Evolutionary conservation across 768 basidiomycete species (phyloP).

Genomic region (Omphalotus guepiniiformis): DNA sequence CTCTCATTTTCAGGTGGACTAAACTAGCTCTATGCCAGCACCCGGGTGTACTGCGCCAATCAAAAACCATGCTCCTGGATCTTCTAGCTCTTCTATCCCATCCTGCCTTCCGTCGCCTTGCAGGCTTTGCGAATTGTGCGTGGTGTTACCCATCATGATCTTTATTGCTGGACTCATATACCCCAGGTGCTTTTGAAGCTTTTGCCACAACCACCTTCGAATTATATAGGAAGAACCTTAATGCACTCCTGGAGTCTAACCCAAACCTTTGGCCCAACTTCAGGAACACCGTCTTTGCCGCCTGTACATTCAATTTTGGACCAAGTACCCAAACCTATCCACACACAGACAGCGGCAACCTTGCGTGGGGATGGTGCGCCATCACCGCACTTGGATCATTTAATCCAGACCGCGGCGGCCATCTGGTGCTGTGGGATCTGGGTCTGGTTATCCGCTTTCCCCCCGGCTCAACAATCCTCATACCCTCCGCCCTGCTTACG

Average conservation of each 20-base stretch:
- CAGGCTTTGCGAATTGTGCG: neutral
- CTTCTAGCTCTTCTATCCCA: neutral
- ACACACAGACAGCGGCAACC: slow-evolving; percentile 19
- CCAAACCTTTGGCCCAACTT: slow-evolving; percentile 8
- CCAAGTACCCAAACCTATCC: neutral
- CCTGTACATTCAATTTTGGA: neutral
- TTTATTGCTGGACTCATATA: too few species aligned
- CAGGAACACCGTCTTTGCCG: slow-evolving; percentile 16
- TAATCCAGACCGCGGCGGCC: slow-evolving; percentile 12
- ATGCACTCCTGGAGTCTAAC: neutral
- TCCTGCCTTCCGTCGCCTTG: neutral
- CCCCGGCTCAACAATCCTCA: slow-evolving; percentile 8
- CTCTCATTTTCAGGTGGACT: too few species aligned
- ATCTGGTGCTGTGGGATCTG: slow-evolving; percentile 16
- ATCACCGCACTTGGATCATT: slow-evolving; percentile 18
- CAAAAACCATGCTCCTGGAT: neutral
- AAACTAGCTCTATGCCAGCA: neutral
- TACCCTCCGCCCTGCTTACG: slow-evolving; percentile 11
- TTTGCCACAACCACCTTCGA: neutral
- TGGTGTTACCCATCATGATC: too few species aligned
- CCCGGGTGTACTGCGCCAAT: neutral
- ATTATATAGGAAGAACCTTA: neutral
- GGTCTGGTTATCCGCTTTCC: slow-evolving; percentile 8
- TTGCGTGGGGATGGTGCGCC: slow-evolving; percentile 16
- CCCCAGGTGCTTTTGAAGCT: too few species aligned